Evolutionary conservation across 371 early-diverging fungal genomes (phyloP).

Genomic region (Apophysomyces sp.): DNA sequence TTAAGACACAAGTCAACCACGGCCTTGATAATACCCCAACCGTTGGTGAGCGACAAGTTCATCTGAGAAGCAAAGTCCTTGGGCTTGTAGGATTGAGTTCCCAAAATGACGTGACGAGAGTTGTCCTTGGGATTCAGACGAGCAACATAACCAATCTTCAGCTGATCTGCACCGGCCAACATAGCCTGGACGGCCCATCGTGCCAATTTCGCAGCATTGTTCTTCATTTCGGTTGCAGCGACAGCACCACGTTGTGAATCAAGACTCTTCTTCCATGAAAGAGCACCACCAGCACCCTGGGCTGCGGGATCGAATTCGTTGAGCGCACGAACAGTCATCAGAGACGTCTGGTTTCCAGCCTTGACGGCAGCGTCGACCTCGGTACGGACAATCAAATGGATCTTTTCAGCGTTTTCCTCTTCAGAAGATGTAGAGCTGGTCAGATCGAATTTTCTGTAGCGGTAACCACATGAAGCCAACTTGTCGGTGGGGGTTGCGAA

Average conservation of each 20-base stretch:
- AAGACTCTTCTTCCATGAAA: constrained; percentile 94
- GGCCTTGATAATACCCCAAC: constrained; percentile 96
- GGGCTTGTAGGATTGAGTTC: constrained; percentile 86
- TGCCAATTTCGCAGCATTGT: constrained; percentile 94
- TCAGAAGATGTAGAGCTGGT: constrained; percentile 29
- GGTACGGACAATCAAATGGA: constrained; percentile 82
- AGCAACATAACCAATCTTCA: constrained; percentile 89
- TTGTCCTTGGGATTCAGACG: constrained; percentile 82
- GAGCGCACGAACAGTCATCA: constrained; percentile 77
- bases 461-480: constrained; percentile 79
- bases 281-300: constrained; percentile 84
- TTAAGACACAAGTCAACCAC: constrained; percentile 84
- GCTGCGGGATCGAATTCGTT: constrained; percentile 93
- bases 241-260: constrained; percentile 97
- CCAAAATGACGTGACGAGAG: constrained; percentile 82
- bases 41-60: constrained; percentile 80
- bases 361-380: constrained; percentile 86
- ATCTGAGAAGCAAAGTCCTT: constrained; percentile 90
- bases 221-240: constrained; percentile 96
- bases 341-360: constrained; percentile 57
- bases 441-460: constrained; percentile 82
- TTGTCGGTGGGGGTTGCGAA: constrained; percentile 63
- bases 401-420: constrained; percentile 42
- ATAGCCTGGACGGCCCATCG: constrained; percentile 93
- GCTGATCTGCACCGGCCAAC: constrained; percentile 85